Percentiles rank a stretch among this genome's conserved stretches.
Evolutionary conservation across 257 asterid species (phyloP).

Genomic region (Echites panduratus): DNA sequence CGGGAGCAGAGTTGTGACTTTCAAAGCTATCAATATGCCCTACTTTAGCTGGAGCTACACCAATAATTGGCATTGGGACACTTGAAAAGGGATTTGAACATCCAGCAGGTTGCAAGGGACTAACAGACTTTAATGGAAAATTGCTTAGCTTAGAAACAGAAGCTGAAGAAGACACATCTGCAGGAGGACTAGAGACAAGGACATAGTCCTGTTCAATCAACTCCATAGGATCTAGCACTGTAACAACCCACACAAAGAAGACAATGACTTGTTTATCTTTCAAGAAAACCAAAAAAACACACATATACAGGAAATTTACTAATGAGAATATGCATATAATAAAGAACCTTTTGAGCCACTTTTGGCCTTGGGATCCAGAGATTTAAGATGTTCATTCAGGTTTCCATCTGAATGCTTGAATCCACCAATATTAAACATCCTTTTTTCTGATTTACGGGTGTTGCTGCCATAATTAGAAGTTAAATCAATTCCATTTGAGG

Average conservation of each 20-base stretch:
- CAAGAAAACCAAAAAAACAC: slow-evolving; percentile 8
- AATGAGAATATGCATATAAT: slow-evolving; percentile 4
- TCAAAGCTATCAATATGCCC: slow-evolving; percentile 38
- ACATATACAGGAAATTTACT: slow-evolving; percentile 9
- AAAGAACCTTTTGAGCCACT: slow-evolving; percentile 47
- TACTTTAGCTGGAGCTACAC: slow-evolving; percentile 33
- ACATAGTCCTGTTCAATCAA: slow-evolving; percentile 78
- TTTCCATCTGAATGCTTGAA: slow-evolving; percentile 42
- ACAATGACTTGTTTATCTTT: slow-evolving; percentile 13
- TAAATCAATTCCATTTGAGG: slow-evolving; percentile 27
- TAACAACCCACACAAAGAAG: slow-evolving; percentile 23
- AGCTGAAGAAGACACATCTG: slow-evolving; percentile 57
- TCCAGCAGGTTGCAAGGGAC: slow-evolving; percentile 38
- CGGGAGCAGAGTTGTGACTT: slow-evolving; percentile 54
- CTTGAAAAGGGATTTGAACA: slow-evolving; percentile 35
- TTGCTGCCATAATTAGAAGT: slow-evolving; percentile 21
- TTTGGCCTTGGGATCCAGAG: slow-evolving; percentile 33
- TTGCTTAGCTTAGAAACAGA: slow-evolving; percentile 39
- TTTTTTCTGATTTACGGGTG: slow-evolving; percentile 29
- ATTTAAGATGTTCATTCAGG: slow-evolving; percentile 45
- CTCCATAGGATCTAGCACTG: slow-evolving; percentile 66
- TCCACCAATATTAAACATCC: slow-evolving; percentile 32
- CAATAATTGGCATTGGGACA: slow-evolving; percentile 53
- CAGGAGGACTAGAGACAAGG: slow-evolving; percentile 62
- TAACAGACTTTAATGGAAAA: slow-evolving; percentile 42